Base-by-base conservation (phyloP, 257 asterid species). In the Solanum chaucha region DNA sequence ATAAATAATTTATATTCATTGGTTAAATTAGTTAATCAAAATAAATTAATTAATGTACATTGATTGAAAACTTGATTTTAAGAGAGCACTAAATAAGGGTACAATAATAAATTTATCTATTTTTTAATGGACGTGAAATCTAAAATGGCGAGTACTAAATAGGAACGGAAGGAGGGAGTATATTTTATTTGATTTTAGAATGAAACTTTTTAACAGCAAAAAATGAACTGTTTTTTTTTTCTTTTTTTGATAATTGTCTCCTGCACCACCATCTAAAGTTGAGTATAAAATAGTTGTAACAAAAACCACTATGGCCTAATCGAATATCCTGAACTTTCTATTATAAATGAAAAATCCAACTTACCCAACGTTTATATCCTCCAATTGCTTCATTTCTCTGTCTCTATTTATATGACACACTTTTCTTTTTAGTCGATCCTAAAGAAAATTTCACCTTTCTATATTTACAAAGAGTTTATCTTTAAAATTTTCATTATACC, bases 341-440 rank as follows among this genome's bases (percentile, higher is more conserved):
- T 4, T 78, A 48, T 30, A 46, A 80, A 80, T 80, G 22, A 51
- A 75, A 77, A 40, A 40, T 40, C 36, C 5, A 4, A 35, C 36
- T 28, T 28, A 77, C 28, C 10, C 67, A 26, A 46, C 1, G 3
- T 77, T 77, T 13, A 14, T 8, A 15, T 28, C 1, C 38, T n/a
- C 11, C 64, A 22, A 11, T 22, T 40, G 36, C 4, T 1, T 40
- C 2, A 3, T n/a, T 64, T 26, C 0, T 12, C 3, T 5, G 5
- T 12, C 0, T 28, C 34, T 11, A 11, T 48, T 48, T 0, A 28
- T 13, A 0, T 28, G n/a, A 28, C 0, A 28, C 11, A 0, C 36
- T 14, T 68, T 68, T 6, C 0, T 68, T 68, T 30, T 68, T 28
- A 5, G 38, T 28, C 0, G 14, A 3, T 14, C 11, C 19, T 0